Evolutionary conservation across 495 filamentous ascomycete genomes (phyloP).

Genomic region (Geopyxis carbonaria): DNA sequence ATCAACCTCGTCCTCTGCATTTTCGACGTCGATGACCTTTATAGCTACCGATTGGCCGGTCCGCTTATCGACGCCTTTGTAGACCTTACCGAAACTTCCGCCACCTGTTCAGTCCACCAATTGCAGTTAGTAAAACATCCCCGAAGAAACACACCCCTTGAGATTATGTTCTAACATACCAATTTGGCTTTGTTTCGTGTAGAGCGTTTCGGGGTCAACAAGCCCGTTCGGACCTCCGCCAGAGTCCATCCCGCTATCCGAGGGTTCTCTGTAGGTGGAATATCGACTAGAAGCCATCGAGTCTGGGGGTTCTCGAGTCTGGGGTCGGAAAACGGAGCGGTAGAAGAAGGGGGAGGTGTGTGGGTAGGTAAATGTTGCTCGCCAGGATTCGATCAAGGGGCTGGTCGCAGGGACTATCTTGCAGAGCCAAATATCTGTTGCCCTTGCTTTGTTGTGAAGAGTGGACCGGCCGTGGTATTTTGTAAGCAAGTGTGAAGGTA

Average conservation of each 20-base stretch:
- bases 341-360: no score
- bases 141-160: neutral
- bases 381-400: no score
- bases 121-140: constrained; percentile 15
- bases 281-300: constrained; percentile 3
- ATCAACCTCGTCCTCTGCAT: constrained; percentile 90
- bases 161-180: constrained; percentile 36
- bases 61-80: constrained; percentile 44
- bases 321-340: no score
- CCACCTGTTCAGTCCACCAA: constrained; percentile 33
- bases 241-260: constrained; percentile 39
- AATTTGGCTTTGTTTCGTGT: constrained; percentile 87
- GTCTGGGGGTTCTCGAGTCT: no score
- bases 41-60: constrained; percentile 15
- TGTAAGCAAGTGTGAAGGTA: no score
- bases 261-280: constrained; percentile 1
- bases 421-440: no score
- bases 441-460: no score
- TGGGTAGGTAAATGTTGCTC: no score
- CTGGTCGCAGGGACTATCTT: no score
- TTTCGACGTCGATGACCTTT: constrained; percentile 89
- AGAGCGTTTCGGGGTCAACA: constrained; percentile 69
- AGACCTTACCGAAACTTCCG: constrained; percentile 90
- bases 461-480: no score
- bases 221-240: constrained; percentile 17